Conservation (phyloP, 2,329 filamentous ascomycete species). For the Oidium heveae region DNA sequence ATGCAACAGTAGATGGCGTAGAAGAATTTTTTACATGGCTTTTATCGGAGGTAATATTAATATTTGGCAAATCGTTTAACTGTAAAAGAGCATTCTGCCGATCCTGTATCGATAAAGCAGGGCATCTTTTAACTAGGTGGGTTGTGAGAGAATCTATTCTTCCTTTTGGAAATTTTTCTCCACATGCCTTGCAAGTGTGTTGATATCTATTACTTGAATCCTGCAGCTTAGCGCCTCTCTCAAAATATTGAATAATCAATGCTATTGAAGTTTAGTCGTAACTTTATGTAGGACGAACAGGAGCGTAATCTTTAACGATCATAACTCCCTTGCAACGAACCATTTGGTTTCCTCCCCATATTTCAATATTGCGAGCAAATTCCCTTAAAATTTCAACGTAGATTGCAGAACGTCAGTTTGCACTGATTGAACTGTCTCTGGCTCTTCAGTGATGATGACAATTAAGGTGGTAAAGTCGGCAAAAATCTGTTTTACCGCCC, state of each 20-base stretch:
- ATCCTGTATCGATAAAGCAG: conserved; percentile 48
- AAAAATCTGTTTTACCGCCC: not conserved
- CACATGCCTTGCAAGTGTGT: conserved; percentile 72
- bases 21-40: conserved; percentile 12
- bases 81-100: conserved; percentile 50
- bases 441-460: not conserved
- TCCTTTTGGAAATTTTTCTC: conserved; percentile 74
- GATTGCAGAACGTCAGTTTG: not conserved
- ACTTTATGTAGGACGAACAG: not conserved
- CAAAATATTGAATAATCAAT: conserved; percentile 70
- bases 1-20: conserved; percentile 12
- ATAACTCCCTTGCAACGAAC: conserved; percentile 4
- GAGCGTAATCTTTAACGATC: not conserved
- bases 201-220: conserved; percentile 82
- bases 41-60: conserved; percentile 14
- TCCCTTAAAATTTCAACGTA: no score
- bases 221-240: conserved; percentile 61
- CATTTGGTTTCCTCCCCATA: conserved; percentile 8
- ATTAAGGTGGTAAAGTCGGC: not conserved
- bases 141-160: conserved; percentile 59
- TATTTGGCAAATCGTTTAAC: conserved; percentile 41
- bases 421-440: not conserved
- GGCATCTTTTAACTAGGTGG: conserved; percentile 71
- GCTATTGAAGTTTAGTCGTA: conserved; percentile 6
- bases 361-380: not conserved